These are phyloP conservation scores for Stemphylium lycopersici DNA, from an alignment of 2,329 filamentous ascomycete genomes.

Conservation along the genomic window DNA sequence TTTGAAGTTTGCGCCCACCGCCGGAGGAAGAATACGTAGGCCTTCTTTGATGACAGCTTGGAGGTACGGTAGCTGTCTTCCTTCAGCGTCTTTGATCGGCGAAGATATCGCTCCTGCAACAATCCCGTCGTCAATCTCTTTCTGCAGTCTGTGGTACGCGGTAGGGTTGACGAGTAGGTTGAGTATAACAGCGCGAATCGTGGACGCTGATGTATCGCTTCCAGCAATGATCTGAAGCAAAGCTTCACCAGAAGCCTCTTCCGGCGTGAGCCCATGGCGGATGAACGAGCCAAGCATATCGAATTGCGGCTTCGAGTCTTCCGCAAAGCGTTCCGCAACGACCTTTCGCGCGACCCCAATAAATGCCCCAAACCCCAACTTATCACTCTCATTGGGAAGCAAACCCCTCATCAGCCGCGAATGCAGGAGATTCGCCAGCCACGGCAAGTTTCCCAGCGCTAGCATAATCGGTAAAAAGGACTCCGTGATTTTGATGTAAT, in stretches of 20 bases:
- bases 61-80: conserved; percentile 34
- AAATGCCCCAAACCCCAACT: conserved; percentile 47
- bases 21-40: conserved; percentile 33
- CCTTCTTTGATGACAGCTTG: conserved; percentile 41
- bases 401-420: conserved; percentile 21
- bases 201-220: conserved; percentile 62
- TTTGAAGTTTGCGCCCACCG: conserved; percentile 42
- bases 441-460: conserved; percentile 19
- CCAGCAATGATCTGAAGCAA: conserved; percentile 59
- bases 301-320: conserved; percentile 47
- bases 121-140: conserved; percentile 52
- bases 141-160: conserved; percentile 52
- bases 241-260: conserved; percentile 53
- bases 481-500: conserved; percentile 53
- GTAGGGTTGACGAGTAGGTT: conserved; percentile 56
- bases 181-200: conserved; percentile 59
- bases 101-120: conserved; percentile 44
- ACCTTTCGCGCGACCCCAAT: conserved; percentile 55
- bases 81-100: conserved; percentile 44
- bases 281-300: conserved; percentile 62
- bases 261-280: conserved; percentile 50
- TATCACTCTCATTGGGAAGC: conserved; percentile 50
- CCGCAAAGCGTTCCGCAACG: conserved; percentile 56
- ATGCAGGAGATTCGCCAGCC: conserved; percentile 22
- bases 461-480: conserved; percentile 32